phyloP scores from a whole-genome alignment of 805 yeast genomes.

The Kluyveromyces aestuarii region DNA sequence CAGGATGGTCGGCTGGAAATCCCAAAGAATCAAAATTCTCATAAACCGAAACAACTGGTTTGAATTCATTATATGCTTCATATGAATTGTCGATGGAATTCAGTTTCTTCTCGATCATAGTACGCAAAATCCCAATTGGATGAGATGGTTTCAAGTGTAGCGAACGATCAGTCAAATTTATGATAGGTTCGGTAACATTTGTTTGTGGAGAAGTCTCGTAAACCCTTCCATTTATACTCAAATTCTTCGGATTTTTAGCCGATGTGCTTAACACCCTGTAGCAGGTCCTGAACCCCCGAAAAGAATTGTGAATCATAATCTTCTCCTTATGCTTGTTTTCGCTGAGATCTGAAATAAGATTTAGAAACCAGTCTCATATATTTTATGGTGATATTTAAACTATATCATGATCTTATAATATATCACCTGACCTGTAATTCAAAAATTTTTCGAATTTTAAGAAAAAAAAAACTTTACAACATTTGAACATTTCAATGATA shows the following conservation, averaged over 20 bases:
- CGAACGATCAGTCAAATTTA: slow-evolving; percentile 58
- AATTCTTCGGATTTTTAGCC: slow-evolving; percentile 15
- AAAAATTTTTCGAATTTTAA: background rate
- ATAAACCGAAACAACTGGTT: slow-evolving; percentile 71
- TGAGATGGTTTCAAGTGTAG: slow-evolving; percentile 68
- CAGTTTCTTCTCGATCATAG: slow-evolving; percentile 63
- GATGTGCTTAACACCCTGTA: background rate
- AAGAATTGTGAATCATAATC: background rate
- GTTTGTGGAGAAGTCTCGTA: slow-evolving; percentile 60
- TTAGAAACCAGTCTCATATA: too few species aligned
- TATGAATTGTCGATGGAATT: slow-evolving; percentile 61
- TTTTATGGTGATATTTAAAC: too few species aligned
- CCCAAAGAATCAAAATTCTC: slow-evolving; percentile 91
- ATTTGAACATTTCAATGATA: background rate
- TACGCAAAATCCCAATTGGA: slow-evolving; percentile 81
- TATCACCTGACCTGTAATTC: background rate
- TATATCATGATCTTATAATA: too few species aligned
- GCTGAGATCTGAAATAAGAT: background rate
- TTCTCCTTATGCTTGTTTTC: background rate
- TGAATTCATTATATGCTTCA: slow-evolving; percentile 53
- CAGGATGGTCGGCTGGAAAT: slow-evolving; percentile 88
- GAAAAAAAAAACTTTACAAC: background rate
- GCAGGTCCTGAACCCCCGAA: background rate
- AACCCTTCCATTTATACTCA: slow-evolving; percentile 37
- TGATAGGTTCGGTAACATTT: slow-evolving; percentile 70